Evolutionary conservation across 1,284 basidiomycete species (phyloP).

Genomic region (Erythrobasidium hasegawianum): DNA sequence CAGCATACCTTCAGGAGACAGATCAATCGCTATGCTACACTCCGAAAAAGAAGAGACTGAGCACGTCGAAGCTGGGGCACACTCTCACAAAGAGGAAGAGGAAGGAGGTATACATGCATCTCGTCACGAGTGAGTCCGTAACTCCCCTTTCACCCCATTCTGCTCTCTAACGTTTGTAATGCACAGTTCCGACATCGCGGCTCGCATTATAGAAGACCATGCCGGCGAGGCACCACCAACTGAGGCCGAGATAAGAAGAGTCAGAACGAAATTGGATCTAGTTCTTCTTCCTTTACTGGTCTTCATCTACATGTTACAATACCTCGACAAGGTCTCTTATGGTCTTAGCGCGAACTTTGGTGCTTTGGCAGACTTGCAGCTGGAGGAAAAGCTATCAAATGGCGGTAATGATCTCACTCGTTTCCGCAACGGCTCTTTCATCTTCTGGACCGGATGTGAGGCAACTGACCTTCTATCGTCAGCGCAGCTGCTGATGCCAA

Average conservation of each 20-base stretch:
- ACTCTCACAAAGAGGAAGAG: too few relatives aligned
- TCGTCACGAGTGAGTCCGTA: too few relatives aligned
- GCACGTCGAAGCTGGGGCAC: too few relatives aligned
- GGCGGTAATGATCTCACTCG: constrained; percentile 9
- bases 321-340: constrained; percentile 9
- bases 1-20: too few relatives aligned
- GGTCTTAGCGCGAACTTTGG: constrained; percentile 21
- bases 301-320: neutral
- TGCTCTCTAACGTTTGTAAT: too few relatives aligned
- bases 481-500: neutral
- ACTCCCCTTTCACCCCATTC: too few relatives aligned
- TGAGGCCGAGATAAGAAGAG: neutral
- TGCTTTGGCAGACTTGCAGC: constrained; percentile 7
- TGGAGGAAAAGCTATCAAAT: neutral
- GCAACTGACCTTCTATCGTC: neutral
- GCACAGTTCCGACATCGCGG: constrained; percentile 12
- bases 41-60: too few relatives aligned
- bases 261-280: neutral
- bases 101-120: too few relatives aligned
- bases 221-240: constrained; percentile 5
- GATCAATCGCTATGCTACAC: too few relatives aligned
- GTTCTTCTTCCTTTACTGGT: neutral
- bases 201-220: constrained; percentile 9
- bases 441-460: constrained; percentile 21
- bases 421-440: constrained; percentile 12